Percentiles rank a stretch among this genome's conserved stretches.
Conservation (phyloP, 257 asterid species). For the Fraxinus anomala region DNA sequence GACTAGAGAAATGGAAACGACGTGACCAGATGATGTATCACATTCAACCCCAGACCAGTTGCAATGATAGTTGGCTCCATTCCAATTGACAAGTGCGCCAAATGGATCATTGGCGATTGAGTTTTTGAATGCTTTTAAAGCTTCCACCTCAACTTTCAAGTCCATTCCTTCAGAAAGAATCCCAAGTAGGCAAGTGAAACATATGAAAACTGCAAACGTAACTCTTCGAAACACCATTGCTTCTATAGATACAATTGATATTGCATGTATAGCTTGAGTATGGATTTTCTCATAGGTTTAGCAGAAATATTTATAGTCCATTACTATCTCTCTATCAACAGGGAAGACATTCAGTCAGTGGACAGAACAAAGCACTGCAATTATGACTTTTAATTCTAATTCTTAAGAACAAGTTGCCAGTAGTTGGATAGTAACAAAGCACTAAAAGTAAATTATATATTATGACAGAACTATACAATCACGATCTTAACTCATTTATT, state of each 20-base stretch:
- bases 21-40: constrained; percentile 33
- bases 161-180: constrained; percentile 28
- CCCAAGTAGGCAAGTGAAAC: constrained; percentile 33
- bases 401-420: background rate
- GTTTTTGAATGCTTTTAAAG: constrained; percentile 60
- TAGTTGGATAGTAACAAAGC: background rate
- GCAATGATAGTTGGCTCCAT: constrained; percentile 51
- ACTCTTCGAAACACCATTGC: constrained; percentile 26
- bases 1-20: constrained; percentile 54
- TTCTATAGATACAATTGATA: background rate
- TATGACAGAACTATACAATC: background rate
- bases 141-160: constrained; percentile 43
- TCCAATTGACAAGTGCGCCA: constrained; percentile 62
- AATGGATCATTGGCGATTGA: constrained; percentile 52
- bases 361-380: background rate
- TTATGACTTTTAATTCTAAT: no score
- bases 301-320: background rate
- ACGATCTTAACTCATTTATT: background rate
- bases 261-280: background rate
- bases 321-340: no score
- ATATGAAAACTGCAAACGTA: constrained; percentile 28
- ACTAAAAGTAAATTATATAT: no score
- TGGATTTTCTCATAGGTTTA: constrained; percentile 4
- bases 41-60: constrained; percentile 78
- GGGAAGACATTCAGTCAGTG: no score